Evolutionary conservation across 208 protist genomes (phyloP).

Genomic region (Phytomonas sp.): DNA sequence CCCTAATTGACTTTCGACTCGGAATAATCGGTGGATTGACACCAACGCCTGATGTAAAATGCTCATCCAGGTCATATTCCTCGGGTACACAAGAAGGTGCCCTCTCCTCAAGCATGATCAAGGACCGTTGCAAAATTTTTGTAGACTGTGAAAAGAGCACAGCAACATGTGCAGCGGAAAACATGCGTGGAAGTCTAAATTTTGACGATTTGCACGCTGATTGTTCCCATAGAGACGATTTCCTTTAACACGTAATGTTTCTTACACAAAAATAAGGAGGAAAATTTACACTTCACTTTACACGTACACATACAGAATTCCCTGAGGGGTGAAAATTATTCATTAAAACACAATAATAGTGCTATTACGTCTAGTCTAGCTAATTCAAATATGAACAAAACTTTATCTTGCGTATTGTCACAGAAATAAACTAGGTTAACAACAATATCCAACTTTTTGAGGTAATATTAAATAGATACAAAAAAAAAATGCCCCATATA

Average conservation of each 20-base stretch:
- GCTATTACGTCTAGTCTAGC: neutral
- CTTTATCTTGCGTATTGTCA: neutral
- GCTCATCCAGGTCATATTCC: neutral
- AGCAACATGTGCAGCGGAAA: constrained; percentile 19
- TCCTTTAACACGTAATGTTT: neutral
- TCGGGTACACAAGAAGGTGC: neutral
- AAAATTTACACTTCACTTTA: neutral
- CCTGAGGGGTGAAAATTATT: neutral
- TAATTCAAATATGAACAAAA: neutral
- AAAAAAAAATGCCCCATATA: neutral
- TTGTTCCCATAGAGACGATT: neutral
- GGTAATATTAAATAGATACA: neutral
- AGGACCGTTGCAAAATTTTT: constrained; percentile 11
- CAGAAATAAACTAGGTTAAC: neutral
- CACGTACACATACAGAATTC: neutral
- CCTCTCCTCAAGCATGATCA: constrained; percentile 11
- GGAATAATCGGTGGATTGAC: neutral
- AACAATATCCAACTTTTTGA: neutral
- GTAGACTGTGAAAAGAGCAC: constrained; percentile 21
- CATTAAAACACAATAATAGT: neutral
- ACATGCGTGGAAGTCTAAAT: constrained; percentile 15
- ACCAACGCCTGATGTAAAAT: neutral
- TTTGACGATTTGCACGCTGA: neutral
- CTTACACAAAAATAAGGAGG: neutral
- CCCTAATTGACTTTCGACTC: neutral